These are phyloP conservation scores for Nemophila menziesii DNA, from an alignment of 257 asterid genomes.

Conservation along the genomic window DNA sequence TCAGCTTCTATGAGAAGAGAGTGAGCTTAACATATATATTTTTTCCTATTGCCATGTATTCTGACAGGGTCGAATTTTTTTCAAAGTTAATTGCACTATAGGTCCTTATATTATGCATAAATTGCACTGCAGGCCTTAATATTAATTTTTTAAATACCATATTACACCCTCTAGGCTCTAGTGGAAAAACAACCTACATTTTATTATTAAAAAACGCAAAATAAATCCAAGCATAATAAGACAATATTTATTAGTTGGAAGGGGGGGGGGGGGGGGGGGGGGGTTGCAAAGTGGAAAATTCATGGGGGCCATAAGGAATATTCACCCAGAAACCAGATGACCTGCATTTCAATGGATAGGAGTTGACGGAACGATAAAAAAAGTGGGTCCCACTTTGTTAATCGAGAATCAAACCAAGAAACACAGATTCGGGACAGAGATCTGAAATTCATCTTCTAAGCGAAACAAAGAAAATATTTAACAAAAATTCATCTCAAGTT, in stretches of 20 bases:
- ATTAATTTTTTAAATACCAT: too few species aligned
- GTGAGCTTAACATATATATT: constrained; percentile 14
- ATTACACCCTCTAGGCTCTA: too few species aligned
- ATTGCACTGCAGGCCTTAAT: too few species aligned
- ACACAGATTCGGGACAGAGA: constrained; percentile 46
- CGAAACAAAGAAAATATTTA: constrained; percentile 27
- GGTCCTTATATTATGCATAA: too few species aligned
- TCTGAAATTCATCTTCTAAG: constrained; percentile 31
- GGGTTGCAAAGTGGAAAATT: too few species aligned
- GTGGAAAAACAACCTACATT: too few species aligned
- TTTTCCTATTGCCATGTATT: not conserved
- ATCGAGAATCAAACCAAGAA: constrained; percentile 26
- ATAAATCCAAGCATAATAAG: not conserved
- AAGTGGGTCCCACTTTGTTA: constrained; percentile 16
- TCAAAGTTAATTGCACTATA: too few species aligned
- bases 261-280: constrained; percentile 26
- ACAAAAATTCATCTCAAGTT: constrained; percentile 12
- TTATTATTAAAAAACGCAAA: too few species aligned
- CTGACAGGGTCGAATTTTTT: constrained; percentile 1
- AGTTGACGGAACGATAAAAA: constrained; percentile 12
- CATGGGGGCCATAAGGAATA: too few species aligned
- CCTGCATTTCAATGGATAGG: constrained; percentile 60
- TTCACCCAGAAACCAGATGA: constrained; percentile 42
- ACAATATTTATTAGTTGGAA: constrained; percentile 1
- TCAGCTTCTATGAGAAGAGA: constrained; percentile 46